A percentile compares a stretch with the other conserved stretches of the same genome.
phyloP scores from a whole-genome alignment of 2,329 filamentous ascomycete genomes.

The Diaporthe sp. region DNA sequence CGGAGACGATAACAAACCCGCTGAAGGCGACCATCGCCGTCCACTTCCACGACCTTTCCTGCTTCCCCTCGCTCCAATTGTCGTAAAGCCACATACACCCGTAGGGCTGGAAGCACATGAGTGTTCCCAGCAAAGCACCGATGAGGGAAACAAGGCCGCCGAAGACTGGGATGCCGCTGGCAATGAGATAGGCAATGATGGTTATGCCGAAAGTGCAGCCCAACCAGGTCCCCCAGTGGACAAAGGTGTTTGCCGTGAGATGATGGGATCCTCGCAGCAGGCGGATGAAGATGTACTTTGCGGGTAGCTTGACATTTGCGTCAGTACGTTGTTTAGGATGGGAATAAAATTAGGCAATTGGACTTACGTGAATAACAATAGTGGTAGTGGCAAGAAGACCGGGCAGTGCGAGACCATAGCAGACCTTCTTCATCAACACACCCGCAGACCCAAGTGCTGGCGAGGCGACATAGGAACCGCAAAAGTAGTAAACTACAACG shows the following conservation, averaged over 20 bases:
- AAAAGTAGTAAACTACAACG: constrained; percentile 51
- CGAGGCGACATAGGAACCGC: constrained; percentile 48
- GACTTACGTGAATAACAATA: constrained; percentile 49
- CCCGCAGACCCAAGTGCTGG: constrained; percentile 49
- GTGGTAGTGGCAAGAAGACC: constrained; percentile 42
- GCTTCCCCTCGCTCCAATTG: constrained; percentile 5
- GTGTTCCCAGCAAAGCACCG: not conserved
- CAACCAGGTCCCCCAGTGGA: constrained; percentile 55
- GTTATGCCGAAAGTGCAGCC: constrained; percentile 43
- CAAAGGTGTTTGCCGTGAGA: constrained; percentile 51
- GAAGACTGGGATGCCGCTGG: constrained; percentile 34
- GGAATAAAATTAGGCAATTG: too few species aligned
- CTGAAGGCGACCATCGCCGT: not conserved
- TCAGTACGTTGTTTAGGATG: too few species aligned
- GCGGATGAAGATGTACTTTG: constrained; percentile 58
- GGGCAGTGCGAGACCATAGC: constrained; percentile 50
- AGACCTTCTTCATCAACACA: constrained; percentile 50
- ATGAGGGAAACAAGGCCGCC: constrained; percentile 12
- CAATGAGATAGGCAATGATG: constrained; percentile 49
- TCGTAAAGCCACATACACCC: constrained; percentile 20
- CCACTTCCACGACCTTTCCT: not conserved
- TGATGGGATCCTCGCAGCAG: constrained; percentile 54
- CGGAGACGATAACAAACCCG: not conserved
- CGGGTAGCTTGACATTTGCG: constrained; percentile 39
- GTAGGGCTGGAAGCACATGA: constrained; percentile 18